Evolutionary conservation across 1,284 basidiomycete genomes (phyloP), one percentile per base, ranked within the genome.

Genomic region (Austroboletus niveus): DNA sequence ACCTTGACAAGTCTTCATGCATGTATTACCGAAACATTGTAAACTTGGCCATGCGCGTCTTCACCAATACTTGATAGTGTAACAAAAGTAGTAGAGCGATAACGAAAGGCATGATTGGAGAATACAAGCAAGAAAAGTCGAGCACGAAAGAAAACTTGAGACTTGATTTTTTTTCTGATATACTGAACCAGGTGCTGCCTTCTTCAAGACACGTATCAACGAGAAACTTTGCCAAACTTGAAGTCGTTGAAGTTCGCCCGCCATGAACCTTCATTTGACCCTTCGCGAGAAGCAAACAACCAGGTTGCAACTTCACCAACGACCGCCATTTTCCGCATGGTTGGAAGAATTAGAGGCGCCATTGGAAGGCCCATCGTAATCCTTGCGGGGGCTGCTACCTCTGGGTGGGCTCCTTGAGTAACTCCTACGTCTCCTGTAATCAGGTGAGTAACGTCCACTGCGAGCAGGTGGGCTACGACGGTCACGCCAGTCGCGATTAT

Each of bases 331-430:
- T 54, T 66, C 65, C n/a, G 61, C 66, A 48, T 66, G 63, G 62
- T 68, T 59, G 55, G 62, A 52, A 54, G 51, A 61, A 60, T 55
- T 66, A 45, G 68, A 65, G 35, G 68, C 68, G 8, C 69, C 69
- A 43, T 69, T 67, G 42, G 65, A 55, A 42, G 65, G 65, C 27
- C 66, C 69, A 47, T 82, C 80, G 57, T 66, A 81, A 46, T 85
- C 84, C 57, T 81, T 74, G 58, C 65, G 78, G 40, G 87, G 88
- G 72, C 87, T 89, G 67, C 84, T 82, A 52, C 85, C 86, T 61
- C 86, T 75, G 51, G 86, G 85, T 35, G 89, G 89, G 70, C 85
- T 89, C 62, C 85, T 78, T 50, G 87, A 89, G 61, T 89, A 86
- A 72, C 86, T 89, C 64, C 80, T 76, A 49, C 88, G 84, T 65